A percentile compares a stretch with the other conserved stretches of the same genome.
phyloP scores from a whole-genome alignment of 139 green algal species.

The Chlamydomonas incerta region DNA sequence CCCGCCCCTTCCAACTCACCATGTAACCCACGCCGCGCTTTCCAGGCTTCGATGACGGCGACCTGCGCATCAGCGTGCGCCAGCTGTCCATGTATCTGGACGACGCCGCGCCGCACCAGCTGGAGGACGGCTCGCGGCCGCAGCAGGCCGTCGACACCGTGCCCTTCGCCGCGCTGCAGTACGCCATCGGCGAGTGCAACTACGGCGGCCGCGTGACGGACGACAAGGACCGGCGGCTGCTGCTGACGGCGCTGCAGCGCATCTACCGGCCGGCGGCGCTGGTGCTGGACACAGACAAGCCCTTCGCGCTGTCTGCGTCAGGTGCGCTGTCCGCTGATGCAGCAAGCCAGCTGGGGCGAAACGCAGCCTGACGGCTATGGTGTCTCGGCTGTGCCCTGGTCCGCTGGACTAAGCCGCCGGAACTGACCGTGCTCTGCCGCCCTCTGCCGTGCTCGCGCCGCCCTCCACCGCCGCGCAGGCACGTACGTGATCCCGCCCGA shows the following conservation, averaged over 20 bases:
- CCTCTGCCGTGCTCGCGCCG: too few relatives aligned
- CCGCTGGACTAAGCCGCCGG: too few relatives aligned
- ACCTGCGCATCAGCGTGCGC: conserved; percentile 76
- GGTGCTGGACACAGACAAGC: neutral
- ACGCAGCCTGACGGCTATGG: too few relatives aligned
- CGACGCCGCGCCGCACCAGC: conserved; percentile 34
- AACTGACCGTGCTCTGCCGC: too few relatives aligned
- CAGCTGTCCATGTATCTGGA: conserved; percentile 83
- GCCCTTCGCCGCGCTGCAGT: conserved; percentile 73
- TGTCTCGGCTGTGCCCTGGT: too few relatives aligned
- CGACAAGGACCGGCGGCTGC: conserved; percentile 81
- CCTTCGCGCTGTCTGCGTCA: conserved; percentile 46
- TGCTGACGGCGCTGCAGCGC: conserved; percentile 71
- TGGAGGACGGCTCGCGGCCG: neutral
- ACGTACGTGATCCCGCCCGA: conserved; percentile 66
- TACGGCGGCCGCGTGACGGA: conserved; percentile 82
- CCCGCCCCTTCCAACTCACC: too few relatives aligned
- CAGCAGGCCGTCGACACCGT: neutral
- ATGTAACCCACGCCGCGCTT: too few relatives aligned
- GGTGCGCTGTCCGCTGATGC: too few relatives aligned
- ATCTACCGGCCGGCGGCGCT: conserved; percentile 68
- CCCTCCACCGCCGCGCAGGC: conserved; percentile 11
- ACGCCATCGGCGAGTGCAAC: conserved; percentile 80
- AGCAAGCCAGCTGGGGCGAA: too few relatives aligned
- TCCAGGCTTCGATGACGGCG: conserved; percentile 77